These are phyloP conservation scores for Nelumbo lutea DNA, from an alignment of 164 flowering plant species.

Conservation along the genomic window DNA sequence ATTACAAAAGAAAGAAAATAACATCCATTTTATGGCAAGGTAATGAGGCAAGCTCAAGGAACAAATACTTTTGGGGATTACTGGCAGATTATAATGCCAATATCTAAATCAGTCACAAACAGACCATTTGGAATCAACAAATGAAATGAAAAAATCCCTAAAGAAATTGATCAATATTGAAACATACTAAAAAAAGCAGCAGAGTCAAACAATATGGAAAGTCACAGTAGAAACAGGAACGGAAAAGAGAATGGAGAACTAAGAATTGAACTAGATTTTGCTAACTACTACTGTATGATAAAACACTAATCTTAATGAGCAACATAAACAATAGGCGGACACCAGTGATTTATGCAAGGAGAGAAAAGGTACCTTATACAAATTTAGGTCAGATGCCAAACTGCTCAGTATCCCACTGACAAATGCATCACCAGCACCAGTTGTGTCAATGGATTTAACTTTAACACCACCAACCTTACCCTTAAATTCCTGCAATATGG, in stretches of 20 bases:
- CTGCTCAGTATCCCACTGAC: constrained; percentile 59
- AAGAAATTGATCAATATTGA: too few relatives aligned
- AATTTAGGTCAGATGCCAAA: constrained; percentile 52
- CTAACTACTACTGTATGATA: neutral
- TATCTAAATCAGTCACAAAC: too few relatives aligned
- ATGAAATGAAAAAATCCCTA: too few relatives aligned
- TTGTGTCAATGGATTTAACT: constrained; percentile 74
- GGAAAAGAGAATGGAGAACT: neutral
- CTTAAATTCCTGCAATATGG: constrained; percentile 46
- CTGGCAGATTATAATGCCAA: too few relatives aligned
- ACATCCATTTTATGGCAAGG: too few relatives aligned
- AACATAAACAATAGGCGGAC: neutral
- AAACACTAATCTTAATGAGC: neutral
- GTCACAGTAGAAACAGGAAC: too few relatives aligned
- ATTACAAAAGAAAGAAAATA: neutral
- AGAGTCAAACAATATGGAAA: too few relatives aligned
- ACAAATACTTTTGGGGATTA: too few relatives aligned
- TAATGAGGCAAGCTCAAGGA: too few relatives aligned
- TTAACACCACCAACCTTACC: constrained; percentile 70
- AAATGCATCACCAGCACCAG: constrained; percentile 97
- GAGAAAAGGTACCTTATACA: constrained; percentile 45
- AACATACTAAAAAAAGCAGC: too few relatives aligned
- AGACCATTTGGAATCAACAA: too few relatives aligned
- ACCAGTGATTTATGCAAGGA: constrained; percentile 1
- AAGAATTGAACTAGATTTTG: neutral